Evolutionary conservation across 2,329 filamentous ascomycete genomes (phyloP).

Genomic region (Fusarium scirpi): DNA sequence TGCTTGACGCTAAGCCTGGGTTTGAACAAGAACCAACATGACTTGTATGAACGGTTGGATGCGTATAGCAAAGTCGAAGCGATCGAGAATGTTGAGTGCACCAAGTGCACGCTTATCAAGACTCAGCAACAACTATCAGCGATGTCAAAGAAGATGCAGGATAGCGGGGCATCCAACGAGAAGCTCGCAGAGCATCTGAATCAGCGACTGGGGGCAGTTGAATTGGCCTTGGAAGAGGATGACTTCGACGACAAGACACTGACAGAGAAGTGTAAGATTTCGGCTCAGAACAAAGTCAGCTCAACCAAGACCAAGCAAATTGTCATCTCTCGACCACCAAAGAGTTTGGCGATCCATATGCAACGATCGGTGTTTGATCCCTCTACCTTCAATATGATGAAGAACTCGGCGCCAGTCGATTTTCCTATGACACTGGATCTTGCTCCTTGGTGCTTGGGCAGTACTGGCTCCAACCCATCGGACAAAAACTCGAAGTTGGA

Average conservation of each 20-base stretch:
- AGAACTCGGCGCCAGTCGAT: constrained; percentile 82
- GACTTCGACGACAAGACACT: constrained; percentile 80
- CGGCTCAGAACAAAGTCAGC: constrained; percentile 74
- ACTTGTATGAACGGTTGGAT: constrained; percentile 83
- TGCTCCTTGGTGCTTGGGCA: constrained; percentile 86
- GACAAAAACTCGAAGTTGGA: constrained; percentile 41
- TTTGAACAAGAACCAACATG: constrained; percentile 68
- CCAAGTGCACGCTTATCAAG: constrained; percentile 85
- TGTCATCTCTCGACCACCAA: constrained; percentile 84
- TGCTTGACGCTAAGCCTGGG: constrained; percentile 89
- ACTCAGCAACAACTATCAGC: constrained; percentile 61
- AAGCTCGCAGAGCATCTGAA: constrained; percentile 61
- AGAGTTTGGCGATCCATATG: constrained; percentile 85
- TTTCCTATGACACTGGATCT: constrained; percentile 83
- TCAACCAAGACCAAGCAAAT: constrained; percentile 92
- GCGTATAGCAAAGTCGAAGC: constrained; percentile 86
- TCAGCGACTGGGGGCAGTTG: constrained; percentile 73
- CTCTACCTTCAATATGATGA: constrained; percentile 79
- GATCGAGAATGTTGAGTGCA: constrained; percentile 91
- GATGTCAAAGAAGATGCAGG: constrained; percentile 58
- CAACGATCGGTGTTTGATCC: constrained; percentile 95
- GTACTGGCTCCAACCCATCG: constrained; percentile 47
- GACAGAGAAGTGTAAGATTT: constrained; percentile 72
- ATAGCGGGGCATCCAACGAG: constrained; percentile 57
- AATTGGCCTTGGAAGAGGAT: constrained; percentile 79